Evolutionary conservation across 805 yeast genomes (phyloP), one percentile per base, ranked within the genome.

Genomic region (Phaffomyces opuntiae): DNA sequence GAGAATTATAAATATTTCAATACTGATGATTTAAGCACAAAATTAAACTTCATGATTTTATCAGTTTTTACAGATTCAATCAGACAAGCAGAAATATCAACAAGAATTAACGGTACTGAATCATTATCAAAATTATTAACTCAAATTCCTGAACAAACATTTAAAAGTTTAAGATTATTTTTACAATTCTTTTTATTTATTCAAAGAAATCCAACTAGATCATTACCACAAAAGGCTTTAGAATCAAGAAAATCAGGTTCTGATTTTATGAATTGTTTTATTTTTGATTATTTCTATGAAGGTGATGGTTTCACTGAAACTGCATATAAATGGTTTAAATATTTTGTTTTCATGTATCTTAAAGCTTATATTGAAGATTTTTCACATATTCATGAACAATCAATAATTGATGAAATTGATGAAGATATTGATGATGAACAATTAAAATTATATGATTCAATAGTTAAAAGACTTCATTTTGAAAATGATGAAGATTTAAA

Each of bases 11-110:
- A 24, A 4, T 16, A 16, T 29, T 42, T 36, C 13, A 16, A 29
- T 6, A 26, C 40, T 25, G 16, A 21, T 42, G 41, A 38, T 26
- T 25, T 44, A 36, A 16, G 36, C 25, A 5, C 36, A 14, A 33
- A 40, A n/a, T 19, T 40, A 4, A 42, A 29, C 4, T 7, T 14
- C n/a, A 36, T n/a, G 41, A 76, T 38, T 75, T 34, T 33, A 6
- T 9, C 42, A 11, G n/a, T 44, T n/a, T 24, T 44, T 21, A 13
- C 78, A 2, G 69, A 74, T 49, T 73, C 81, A 0, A 70, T 83
- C 25, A 69, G 75, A 24, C 76, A 80, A 72, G 62, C 72, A 35
- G 90, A 84, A 54, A 74, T 82, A 21, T 54, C 81, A 0, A 69
- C 80, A 1, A 70, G 90, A 56, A 57, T 73, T n/a, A 72, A 73